A percentile compares a stretch with the other conserved stretches of the same genome.
Conservation (phyloP, 2,329 filamentous ascomycete genomes). For the Lasiodiplodia sp. region DNA sequence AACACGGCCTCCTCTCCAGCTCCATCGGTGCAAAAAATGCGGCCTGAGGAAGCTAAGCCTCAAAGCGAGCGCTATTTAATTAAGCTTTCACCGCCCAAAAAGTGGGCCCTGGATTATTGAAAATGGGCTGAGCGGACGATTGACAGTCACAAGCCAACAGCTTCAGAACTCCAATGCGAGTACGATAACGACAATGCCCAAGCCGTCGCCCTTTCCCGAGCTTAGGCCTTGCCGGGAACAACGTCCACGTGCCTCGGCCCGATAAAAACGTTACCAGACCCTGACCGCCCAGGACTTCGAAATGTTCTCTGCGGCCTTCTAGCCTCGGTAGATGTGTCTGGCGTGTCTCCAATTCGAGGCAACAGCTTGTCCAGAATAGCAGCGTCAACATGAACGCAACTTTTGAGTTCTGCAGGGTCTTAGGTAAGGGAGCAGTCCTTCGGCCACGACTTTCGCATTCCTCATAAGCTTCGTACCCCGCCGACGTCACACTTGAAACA, state of each 20-base stretch:
- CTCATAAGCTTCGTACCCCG: background rate
- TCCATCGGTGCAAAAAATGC: background rate
- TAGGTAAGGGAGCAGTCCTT: background rate
- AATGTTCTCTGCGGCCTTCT: background rate
- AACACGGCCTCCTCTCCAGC: background rate
- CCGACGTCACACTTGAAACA: background rate
- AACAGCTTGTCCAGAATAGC: background rate
- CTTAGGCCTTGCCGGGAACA: background rate
- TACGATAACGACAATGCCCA: no score
- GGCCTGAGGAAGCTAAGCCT: background rate
- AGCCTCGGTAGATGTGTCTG: background rate
- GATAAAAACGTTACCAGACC: background rate
- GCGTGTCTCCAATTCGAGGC: background rate
- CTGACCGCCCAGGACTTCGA: background rate
- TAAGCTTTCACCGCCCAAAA: background rate
- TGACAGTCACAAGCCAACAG: background rate
- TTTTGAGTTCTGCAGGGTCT: background rate
- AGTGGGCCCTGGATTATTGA: background rate
- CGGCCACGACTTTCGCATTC: background rate
- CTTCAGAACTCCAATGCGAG: background rate
- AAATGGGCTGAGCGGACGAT: background rate
- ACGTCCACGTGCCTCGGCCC: background rate
- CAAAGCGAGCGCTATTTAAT: background rate
- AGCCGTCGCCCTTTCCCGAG: background rate
- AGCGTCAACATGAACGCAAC: background rate